These are phyloP conservation scores for Kalanchoe fedtschenkoi DNA, from an alignment of 164 flowering plant genomes.

Conservation along the genomic window DNA sequence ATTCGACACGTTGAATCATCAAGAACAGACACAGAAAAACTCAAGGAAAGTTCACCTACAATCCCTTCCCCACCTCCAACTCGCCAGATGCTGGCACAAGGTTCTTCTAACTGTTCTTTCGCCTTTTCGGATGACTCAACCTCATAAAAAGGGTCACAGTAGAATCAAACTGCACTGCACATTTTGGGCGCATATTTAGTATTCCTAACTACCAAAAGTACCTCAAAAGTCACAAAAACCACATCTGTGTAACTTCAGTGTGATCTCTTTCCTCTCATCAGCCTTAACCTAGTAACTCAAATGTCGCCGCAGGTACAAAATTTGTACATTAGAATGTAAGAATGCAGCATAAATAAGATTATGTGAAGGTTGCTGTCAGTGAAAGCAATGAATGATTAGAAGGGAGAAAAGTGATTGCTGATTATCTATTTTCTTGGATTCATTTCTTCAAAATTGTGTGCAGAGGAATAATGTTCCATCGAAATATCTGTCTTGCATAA, in stretches of 20 bases:
- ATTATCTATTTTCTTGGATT: background rate
- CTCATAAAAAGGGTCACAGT: constrained; percentile 11
- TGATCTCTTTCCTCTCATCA: background rate
- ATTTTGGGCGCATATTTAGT: background rate
- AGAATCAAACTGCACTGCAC: background rate
- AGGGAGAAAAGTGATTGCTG: too few species aligned
- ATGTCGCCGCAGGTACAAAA: background rate
- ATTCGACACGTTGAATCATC: constrained; percentile 40
- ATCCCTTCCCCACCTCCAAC: constrained; percentile 20
- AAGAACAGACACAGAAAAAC: constrained; percentile 26
- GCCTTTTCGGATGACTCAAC: constrained; percentile 64
- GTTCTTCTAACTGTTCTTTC: constrained; percentile 73
- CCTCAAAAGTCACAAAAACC: background rate
- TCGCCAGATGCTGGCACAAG: constrained; percentile 31
- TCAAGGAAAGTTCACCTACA: constrained; percentile 21
- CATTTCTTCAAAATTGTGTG: background rate
- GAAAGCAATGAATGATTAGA: background rate
- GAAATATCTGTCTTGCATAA: constrained; percentile 8
- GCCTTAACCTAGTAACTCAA: background rate
- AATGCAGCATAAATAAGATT: background rate
- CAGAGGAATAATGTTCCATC: background rate
- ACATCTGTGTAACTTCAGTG: background rate
- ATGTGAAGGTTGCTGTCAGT: background rate
- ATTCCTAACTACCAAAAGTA: background rate
- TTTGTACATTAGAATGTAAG: background rate